These are phyloP conservation scores for Microcera coccophila DNA, from an alignment of 2,329 filamentous ascomycete genomes.

Conservation along the genomic window DNA sequence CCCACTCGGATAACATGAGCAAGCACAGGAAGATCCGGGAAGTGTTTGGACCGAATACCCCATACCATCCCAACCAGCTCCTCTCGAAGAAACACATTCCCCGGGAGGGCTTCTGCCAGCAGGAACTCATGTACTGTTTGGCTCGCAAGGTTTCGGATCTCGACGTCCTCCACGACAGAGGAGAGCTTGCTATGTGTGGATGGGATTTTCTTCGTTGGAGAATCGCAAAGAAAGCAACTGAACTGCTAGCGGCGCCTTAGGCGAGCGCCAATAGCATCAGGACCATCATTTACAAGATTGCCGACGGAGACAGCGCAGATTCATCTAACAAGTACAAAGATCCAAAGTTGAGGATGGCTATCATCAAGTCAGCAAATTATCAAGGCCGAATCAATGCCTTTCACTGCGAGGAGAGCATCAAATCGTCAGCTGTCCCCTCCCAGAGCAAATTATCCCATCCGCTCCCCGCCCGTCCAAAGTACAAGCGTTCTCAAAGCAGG, in stretches of 20 bases:
- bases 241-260: slow-evolving; percentile 5
- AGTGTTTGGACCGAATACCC: slow-evolving; percentile 29
- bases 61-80: slow-evolving; percentile 37
- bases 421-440: too few species aligned
- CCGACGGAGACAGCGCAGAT: slow-evolving; percentile 2
- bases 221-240: slow-evolving; percentile 17
- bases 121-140: slow-evolving; percentile 35
- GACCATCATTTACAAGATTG: slow-evolving; percentile 14
- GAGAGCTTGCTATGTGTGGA: slow-evolving; percentile 34
- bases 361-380: slow-evolving; percentile 25
- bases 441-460: too few species aligned
- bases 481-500: too few species aligned
- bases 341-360: slow-evolving; percentile 25
- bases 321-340: slow-evolving; percentile 21
- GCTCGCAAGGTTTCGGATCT: slow-evolving; percentile 34
- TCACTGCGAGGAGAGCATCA: too few species aligned
- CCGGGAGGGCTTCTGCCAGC: slow-evolving; percentile 29
- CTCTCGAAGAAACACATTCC: slow-evolving; percentile 33
- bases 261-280: slow-evolving; percentile 13
- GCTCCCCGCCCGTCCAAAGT: too few species aligned
- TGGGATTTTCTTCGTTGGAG: slow-evolving; percentile 39
- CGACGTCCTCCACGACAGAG: slow-evolving; percentile 17
- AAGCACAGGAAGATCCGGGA: slow-evolving; percentile 34
- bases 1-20: slow-evolving; percentile 30
- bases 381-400: slow-evolving; percentile 20